Percentiles rank a stretch among this genome's conserved stretches.
Evolutionary conservation across 257 asterid genomes (phyloP).

Genomic region (Hygrophila difformis): DNA sequence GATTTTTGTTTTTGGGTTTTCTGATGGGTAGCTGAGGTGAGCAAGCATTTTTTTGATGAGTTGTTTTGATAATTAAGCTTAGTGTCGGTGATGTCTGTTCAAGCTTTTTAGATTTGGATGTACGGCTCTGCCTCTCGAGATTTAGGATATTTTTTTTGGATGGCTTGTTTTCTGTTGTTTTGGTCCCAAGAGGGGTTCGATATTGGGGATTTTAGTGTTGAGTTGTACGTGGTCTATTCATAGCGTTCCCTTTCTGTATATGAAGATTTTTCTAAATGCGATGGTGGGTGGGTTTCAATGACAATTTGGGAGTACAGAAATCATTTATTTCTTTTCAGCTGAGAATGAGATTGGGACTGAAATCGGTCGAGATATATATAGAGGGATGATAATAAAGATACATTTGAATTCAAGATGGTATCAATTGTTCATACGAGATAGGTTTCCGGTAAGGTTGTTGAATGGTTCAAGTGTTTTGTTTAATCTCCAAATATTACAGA

Average conservation of each 20-base stretch:
- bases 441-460: constrained; percentile 8
- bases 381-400: too few species aligned
- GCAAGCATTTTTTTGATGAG: neutral
- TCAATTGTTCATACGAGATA: too few species aligned
- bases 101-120: too few species aligned
- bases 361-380: neutral
- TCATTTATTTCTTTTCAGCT: neutral
- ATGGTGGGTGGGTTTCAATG: neutral
- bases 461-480: neutral
- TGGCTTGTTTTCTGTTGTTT: constrained; percentile 7
- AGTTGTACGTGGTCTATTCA: neutral
- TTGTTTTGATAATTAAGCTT: too few species aligned
- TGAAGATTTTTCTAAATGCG: neutral
- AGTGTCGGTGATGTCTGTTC: too few species aligned
- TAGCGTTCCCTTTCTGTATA: constrained; percentile 1
- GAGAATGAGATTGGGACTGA: neutral
- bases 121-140: too few species aligned
- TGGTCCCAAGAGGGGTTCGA: neutral
- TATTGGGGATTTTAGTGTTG: constrained; percentile 13
- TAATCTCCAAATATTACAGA: too few species aligned
- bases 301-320: too few species aligned
- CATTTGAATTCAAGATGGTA: too few species aligned
- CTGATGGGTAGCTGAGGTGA: too few species aligned
- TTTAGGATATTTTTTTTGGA: too few species aligned
- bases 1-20: constrained; percentile 5